Percentiles rank a stretch among this genome's conserved stretches.
Evolutionary conservation across 148 eudicot species (phyloP).

Genomic region (Persicaria maculosa): DNA sequence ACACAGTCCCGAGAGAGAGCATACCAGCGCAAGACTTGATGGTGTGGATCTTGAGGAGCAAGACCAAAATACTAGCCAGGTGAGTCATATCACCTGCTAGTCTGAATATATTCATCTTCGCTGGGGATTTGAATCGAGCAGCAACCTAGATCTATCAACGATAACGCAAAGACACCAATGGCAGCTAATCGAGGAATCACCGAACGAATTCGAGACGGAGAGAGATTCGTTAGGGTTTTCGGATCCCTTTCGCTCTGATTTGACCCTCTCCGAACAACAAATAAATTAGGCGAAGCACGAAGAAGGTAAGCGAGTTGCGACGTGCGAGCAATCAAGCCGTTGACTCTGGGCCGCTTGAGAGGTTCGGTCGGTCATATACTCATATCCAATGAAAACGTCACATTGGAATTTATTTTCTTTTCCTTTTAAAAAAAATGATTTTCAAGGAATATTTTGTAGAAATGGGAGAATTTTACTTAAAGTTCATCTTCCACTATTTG

Average conservation of each 20-base stretch:
- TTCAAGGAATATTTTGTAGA: background rate
- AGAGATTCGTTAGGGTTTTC: slow-evolving; percentile 4
- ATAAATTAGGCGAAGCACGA: background rate
- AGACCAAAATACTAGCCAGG: slow-evolving; percentile 77
- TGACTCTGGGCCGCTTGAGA: background rate
- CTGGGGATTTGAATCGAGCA: slow-evolving; percentile 12
- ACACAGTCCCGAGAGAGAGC: background rate
- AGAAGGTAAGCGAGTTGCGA: background rate
- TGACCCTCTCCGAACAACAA: slow-evolving; percentile 3
- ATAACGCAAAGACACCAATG: background rate
- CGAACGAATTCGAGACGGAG: background rate
- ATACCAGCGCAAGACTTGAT: slow-evolving; percentile 89
- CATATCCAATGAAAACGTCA: background rate
- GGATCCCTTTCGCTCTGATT: background rate
- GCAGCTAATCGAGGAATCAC: background rate
- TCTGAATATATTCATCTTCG: slow-evolving; percentile 84
- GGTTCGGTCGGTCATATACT: background rate
- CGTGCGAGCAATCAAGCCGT: slow-evolving; percentile 9
- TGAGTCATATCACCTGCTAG: slow-evolving; percentile 94
- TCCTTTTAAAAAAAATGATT: background rate
- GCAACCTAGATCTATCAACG: slow-evolving; percentile 7
- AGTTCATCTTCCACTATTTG: too few relatives aligned
- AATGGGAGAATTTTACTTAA: too few relatives aligned
- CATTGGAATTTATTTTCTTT: background rate
- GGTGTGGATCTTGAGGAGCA: slow-evolving; percentile 92